Conservation (phyloP, 371 early-diverging fungal genomes). For the Mortierella sp. region DNA sequence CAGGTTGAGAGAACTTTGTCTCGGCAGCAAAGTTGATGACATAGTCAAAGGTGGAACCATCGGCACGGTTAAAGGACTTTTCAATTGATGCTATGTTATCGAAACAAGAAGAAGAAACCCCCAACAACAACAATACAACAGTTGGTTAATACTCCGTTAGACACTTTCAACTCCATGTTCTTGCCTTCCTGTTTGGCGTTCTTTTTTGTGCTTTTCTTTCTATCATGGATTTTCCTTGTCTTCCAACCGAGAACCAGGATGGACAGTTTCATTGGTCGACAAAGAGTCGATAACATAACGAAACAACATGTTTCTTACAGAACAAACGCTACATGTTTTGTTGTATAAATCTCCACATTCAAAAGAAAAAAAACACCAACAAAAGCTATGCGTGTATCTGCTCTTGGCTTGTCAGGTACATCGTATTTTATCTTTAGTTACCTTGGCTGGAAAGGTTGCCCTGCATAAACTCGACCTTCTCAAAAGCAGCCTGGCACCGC, state of each 20-base stretch:
- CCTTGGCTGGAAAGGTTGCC: slow-evolving; percentile 86
- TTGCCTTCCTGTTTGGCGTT: not conserved
- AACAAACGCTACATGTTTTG: not conserved
- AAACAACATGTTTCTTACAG: not conserved
- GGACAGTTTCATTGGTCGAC: not conserved
- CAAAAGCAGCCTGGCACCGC: slow-evolving; percentile 77
- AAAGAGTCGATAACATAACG: not conserved
- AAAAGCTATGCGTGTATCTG: not conserved
- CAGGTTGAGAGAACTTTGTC: slow-evolving; percentile 90
- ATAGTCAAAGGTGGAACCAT: slow-evolving; percentile 83
- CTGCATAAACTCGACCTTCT: slow-evolving; percentile 86
- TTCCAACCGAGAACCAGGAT: not conserved
- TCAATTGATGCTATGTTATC: slow-evolving; percentile 59
- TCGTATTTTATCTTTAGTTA: slow-evolving; percentile 41
- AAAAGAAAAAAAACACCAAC: not conserved
- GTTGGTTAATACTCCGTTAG: not conserved
- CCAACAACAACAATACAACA: not conserved
- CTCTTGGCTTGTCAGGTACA: not conserved
- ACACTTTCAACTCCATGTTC: not conserved
- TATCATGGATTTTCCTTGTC: not conserved
- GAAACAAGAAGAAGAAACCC: slow-evolving; percentile 11
- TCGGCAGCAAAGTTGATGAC: slow-evolving; percentile 95
- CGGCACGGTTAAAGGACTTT: slow-evolving; percentile 78
- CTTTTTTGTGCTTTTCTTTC: not conserved
- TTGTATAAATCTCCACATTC: too few species aligned